These are phyloP conservation scores for Paramecium sonneborni DNA, from an alignment of 73 alveolate genomes.

Conservation along the genomic window DNA sequence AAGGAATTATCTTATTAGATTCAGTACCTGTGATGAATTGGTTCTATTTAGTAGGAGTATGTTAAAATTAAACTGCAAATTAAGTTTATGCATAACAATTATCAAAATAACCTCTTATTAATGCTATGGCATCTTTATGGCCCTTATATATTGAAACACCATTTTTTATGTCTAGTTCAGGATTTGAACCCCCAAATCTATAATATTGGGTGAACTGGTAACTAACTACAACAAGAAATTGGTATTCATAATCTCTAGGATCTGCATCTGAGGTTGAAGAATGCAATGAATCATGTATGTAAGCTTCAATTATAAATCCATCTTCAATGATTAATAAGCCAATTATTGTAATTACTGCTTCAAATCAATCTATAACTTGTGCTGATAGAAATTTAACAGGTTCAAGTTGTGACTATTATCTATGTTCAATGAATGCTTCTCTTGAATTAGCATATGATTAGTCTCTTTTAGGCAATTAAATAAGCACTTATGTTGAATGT, in stretches of 20 bases:
- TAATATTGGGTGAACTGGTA: slow-evolving; percentile 57
- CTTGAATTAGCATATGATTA: slow-evolving; percentile 26
- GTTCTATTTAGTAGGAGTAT: slow-evolving; percentile 56
- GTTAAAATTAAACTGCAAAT: slow-evolving; percentile 17
- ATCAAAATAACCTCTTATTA: background rate
- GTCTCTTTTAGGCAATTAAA: background rate
- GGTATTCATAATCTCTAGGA: slow-evolving; percentile 67
- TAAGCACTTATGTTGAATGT: slow-evolving; percentile 31
- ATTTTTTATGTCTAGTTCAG: background rate
- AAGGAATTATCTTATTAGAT: slow-evolving; percentile 55
- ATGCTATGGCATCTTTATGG: slow-evolving; percentile 54
- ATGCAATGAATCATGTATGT: slow-evolving; percentile 40
- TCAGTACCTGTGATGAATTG: slow-evolving; percentile 66
- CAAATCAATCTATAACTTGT: slow-evolving; percentile 36
- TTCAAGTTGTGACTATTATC: background rate
- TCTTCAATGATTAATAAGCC: slow-evolving; percentile 59
- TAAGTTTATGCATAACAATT: background rate
- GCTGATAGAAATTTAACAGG: slow-evolving; percentile 65
- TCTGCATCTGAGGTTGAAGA: slow-evolving; percentile 31
- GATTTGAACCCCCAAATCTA: background rate
- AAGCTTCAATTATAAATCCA: background rate
- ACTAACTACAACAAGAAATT: slow-evolving; percentile 53
- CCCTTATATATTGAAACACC: slow-evolving; percentile 45
- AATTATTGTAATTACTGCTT: slow-evolving; percentile 61
- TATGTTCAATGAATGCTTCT: background rate